A percentile compares a stretch with the other conserved stretches of the same genome.
Conservation (phyloP, 2,329 filamentous ascomycete species). For the Colletotrichum magnum region DNA sequence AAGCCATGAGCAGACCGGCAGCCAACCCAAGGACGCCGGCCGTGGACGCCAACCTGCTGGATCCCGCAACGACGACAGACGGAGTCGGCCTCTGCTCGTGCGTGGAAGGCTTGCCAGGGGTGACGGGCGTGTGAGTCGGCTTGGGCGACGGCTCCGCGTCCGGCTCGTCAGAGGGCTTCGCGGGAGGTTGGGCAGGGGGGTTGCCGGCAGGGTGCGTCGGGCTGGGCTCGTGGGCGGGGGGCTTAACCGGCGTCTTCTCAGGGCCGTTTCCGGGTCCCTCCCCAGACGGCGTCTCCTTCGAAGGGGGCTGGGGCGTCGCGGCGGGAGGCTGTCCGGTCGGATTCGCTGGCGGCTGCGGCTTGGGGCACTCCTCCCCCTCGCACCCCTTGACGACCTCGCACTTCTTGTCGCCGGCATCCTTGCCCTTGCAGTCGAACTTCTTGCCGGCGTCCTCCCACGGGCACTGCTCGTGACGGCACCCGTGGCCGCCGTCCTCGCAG, state of each 20-base stretch:
- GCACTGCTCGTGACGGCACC: slow-evolving; percentile 45
- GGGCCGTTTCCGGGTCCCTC: background rate
- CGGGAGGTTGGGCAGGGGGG: background rate
- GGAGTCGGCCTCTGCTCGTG: background rate
- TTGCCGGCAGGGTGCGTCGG: background rate
- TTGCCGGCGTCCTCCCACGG: slow-evolving; percentile 43
- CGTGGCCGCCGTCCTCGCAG: slow-evolving; percentile 42
- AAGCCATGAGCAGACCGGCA: background rate
- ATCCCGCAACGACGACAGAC: slow-evolving; percentile 7
- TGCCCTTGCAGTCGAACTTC: slow-evolving; percentile 54
- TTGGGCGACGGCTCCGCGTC: background rate
- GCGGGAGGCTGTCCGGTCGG: background rate
- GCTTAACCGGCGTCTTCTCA: background rate
- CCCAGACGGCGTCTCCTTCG: background rate
- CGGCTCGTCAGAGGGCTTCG: slow-evolving; percentile 6
- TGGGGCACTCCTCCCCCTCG: slow-evolving; percentile 48
- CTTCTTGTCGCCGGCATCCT: slow-evolving; percentile 44
- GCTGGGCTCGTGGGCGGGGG: background rate
- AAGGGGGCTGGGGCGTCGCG: background rate
- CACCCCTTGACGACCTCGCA: slow-evolving; percentile 30
- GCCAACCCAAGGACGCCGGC: background rate
- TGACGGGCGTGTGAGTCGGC: background rate
- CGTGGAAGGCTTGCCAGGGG: background rate
- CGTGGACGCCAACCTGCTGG: background rate
- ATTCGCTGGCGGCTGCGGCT: slow-evolving; percentile 39